Conservation (phyloP, 768 basidiomycete genomes). For the Stropharia rugosoannulata region DNA sequence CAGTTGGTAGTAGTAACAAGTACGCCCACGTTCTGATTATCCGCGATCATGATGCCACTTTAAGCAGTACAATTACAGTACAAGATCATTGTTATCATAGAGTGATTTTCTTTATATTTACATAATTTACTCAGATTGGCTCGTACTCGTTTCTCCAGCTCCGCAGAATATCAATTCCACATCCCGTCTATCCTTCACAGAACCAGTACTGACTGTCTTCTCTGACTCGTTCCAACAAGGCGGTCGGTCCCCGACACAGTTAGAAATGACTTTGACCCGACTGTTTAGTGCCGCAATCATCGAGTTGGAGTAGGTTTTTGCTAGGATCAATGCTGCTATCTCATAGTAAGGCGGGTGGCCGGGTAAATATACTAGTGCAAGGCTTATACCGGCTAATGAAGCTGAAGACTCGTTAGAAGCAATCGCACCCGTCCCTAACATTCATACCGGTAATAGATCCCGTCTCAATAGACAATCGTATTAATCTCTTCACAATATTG, state of each 20-base stretch:
- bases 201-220: too few relatives aligned
- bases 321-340: not conserved
- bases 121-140: too few relatives aligned
- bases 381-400: not conserved
- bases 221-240: not conserved
- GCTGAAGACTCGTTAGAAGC: not conserved
- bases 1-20: too few relatives aligned
- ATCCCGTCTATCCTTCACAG: too few relatives aligned
- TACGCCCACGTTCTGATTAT: too few relatives aligned
- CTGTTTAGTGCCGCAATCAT: not conserved
- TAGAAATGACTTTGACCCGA: not conserved
- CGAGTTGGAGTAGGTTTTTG: not conserved
- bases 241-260: not conserved
- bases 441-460: not conserved
- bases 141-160: too few relatives aligned
- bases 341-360: not conserved
- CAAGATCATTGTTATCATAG: too few relatives aligned
- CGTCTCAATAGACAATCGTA: not conserved
- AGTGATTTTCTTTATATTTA: too few relatives aligned
- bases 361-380: not conserved
- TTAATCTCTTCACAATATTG: not conserved
- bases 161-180: too few relatives aligned
- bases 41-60: too few relatives aligned
- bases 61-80: too few relatives aligned
- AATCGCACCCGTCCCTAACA: too few relatives aligned